Base-by-base conservation (phyloP, 108 stramenopile species). In the Cyclostephanos invisitatus region DNA sequence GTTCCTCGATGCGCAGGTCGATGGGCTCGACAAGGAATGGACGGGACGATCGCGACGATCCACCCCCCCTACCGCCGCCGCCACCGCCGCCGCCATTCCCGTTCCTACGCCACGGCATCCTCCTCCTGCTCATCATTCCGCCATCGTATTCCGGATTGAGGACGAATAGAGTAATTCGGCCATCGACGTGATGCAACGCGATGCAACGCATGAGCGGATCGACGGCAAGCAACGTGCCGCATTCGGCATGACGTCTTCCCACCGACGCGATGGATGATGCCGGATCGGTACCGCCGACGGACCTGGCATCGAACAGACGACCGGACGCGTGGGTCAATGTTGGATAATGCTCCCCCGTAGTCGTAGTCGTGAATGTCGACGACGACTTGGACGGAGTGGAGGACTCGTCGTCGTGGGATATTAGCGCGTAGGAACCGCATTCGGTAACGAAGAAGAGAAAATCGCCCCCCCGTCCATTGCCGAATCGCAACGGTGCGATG, bases 1-100 rank as follows among this genome's bases (percentile, higher is more conserved):
- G 79, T 70, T 94, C 88, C 64, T 94, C 93, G 27, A 94, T 70
- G 10, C 93, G 85, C 1, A 74, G 68, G 77, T 94, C 89, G 74
- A 89, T 89, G 27, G 86, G 74, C 11, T 87, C 73, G 37, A 85
- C 86, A 2, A 4, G 4, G 35, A 93, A 66, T 25, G 75, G 73
- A 7, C 54, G 63, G 7, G 35, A 17, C n/a, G n/a, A n/a, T n/a
- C 32, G 32, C 32, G 32, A 32, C 4, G 32, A 32, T 4, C 32
- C 32, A 3, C 2, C 7, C 46, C 28, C 2, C 63, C 47, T n/a
- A 18, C 29, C 38, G 35, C 53, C 59, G 32, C 1, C 38, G 21
- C 48, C 28, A 59, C 35, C 46, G 37, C 7, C 53, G 28, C 1
- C 38, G 27, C 56, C 28, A 27, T 5, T 12, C 3, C 27, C 56